phyloP scores from a whole-genome alignment of 768 basidiomycete genomes.

The Russula olivacea region DNA sequence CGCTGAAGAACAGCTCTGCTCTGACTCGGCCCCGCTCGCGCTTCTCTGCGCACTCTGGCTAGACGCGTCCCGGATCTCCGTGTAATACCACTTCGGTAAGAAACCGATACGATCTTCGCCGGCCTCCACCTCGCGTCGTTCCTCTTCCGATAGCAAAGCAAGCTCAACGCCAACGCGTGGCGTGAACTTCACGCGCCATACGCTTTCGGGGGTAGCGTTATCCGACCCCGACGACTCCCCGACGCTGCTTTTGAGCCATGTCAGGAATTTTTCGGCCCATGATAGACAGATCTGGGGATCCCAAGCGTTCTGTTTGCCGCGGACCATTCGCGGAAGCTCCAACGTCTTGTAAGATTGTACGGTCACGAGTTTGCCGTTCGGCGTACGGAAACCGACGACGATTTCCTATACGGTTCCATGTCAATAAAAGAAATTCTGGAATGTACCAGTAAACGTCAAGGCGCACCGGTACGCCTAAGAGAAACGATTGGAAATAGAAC shows the following conservation, averaged over 20 bases:
- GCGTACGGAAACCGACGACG: conserved; percentile 81
- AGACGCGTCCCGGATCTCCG: conserved; percentile 24
- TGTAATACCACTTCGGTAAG: conserved; percentile 65
- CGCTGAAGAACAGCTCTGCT: not conserved
- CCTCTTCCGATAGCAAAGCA: conserved; percentile 41
- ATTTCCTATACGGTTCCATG: conserved; percentile 54
- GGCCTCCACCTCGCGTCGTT: conserved; percentile 50
- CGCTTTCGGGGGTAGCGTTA: conserved; percentile 27
- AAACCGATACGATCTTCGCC: conserved; percentile 78
- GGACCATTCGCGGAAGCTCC: conserved; percentile 70
- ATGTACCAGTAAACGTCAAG: not conserved
- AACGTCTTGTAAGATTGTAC: conserved; percentile 73
- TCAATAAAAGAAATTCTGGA: conserved; percentile 2
- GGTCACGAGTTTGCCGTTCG: conserved; percentile 58
- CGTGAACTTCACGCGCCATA: conserved; percentile 68
- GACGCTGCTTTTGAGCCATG: conserved; percentile 38
- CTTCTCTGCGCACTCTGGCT: not conserved
- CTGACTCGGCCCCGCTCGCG: not conserved
- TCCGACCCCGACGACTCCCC: not conserved
- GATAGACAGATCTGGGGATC: conserved; percentile 66
- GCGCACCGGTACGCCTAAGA: conserved; percentile 79
- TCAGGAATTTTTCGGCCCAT: conserved; percentile 64
- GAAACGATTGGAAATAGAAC: conserved; percentile 87
- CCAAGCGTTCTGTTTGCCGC: conserved; percentile 71
- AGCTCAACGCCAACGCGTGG: conserved; percentile 56